Base-by-base conservation (phyloP, 2,329 filamentous ascomycete species). In the Cladophialophora exuberans region DNA sequence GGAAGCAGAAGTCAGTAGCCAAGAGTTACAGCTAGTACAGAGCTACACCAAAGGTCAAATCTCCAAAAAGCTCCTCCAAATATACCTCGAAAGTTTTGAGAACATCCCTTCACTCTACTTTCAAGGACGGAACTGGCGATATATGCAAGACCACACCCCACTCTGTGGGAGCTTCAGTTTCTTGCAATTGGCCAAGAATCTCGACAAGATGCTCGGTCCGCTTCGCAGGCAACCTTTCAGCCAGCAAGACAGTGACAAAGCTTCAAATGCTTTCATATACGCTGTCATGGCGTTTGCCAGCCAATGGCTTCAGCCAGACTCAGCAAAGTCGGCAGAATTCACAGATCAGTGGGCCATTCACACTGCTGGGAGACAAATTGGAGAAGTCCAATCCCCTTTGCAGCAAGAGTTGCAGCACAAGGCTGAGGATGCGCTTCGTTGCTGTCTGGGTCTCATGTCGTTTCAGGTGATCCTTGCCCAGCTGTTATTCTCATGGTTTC, bases 11-110 rank as follows among this genome's bases (percentile, higher is more conserved):
- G 39, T 45, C 49, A 52, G 28, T 23, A 38, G 23, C 26, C 49
- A 44, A 20, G 49, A 52, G 17, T 52, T 45, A 13, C 25, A 52
- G 26, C 49, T 52, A 22, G 41, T 33, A 44, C 41, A 44, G 41
- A 33, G 15, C 13, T 38, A 45, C 49, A 45, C 39, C 39, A 52
- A 52, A 36, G 28, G 49, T 36, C 23, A 35, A 10, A 52, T 52
- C 36, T 46, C 26, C 39, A 33, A 70, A 38, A 70, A 70, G 10
- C 56, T 76, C 49, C 66, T 76, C 42, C 72, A 69, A 51, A 72
- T 76, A 35, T 76, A 76, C 52, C 73, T 75, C 51, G 72, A 76
- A 57, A 75, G 70, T 48, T 73, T 76, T 64, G 73, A 76, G 60
- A 73, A 75, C 51, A 73, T 73, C 3, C 62, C 76, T 18, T 72